A percentile compares a stretch with the other conserved stretches of the same genome.
Evolutionary conservation across 805 yeast species (phyloP).

Genomic region (Nakazawaea ishiwadae): DNA sequence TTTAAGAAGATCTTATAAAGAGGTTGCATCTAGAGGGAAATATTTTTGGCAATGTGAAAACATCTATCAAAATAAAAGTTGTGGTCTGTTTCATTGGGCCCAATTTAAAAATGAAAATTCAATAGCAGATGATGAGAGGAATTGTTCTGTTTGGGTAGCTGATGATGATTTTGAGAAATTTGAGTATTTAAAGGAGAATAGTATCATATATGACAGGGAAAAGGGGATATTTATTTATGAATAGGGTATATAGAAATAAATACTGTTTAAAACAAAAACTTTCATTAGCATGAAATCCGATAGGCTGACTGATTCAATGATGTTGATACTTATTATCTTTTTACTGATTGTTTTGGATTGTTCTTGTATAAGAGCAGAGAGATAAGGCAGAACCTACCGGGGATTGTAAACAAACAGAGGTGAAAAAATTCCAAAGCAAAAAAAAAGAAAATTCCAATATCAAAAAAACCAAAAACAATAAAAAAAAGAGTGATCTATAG

Average conservation of each 20-base stretch:
- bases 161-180: slow-evolving; percentile 30
- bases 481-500: too few species aligned
- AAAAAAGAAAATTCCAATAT: too few species aligned
- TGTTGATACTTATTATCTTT: too few species aligned
- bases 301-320: too few species aligned
- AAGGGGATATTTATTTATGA: slow-evolving; percentile 1
- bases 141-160: slow-evolving; percentile 42
- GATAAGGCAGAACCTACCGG: too few species aligned
- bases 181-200: slow-evolving; percentile 10
- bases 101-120: slow-evolving; percentile 33
- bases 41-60: slow-evolving; percentile 67
- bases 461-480: too few species aligned
- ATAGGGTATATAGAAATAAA: neutral
- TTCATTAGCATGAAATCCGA: too few species aligned
- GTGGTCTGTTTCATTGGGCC: slow-evolving; percentile 48
- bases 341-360: too few species aligned
- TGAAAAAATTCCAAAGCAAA: too few species aligned
- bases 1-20: slow-evolving; percentile 50
- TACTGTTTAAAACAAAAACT: too few species aligned
- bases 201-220: slow-evolving; percentile 5
- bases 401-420: too few species aligned
- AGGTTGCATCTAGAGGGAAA: slow-evolving; percentile 40
- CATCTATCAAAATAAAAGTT: slow-evolving; percentile 37
- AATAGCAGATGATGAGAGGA: slow-evolving; percentile 26
- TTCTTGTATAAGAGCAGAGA: too few species aligned